Evolutionary conservation across 2,329 filamentous ascomycete species (phyloP), one percentile per base, ranked within the genome.

Genomic region (Beauveria australis): DNA sequence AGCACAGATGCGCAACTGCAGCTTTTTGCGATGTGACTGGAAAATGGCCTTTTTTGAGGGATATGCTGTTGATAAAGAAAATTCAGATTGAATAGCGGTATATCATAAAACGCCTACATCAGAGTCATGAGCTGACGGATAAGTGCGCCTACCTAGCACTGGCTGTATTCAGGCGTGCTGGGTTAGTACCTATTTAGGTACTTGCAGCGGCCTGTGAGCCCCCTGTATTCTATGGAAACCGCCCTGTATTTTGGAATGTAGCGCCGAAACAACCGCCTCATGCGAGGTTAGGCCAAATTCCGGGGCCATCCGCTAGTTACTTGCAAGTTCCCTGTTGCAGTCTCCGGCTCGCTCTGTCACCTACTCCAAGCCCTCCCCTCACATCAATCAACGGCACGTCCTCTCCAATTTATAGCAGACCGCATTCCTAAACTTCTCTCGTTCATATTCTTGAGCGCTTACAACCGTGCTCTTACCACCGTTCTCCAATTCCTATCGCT

Each of bases 301-400:
- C 8, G 19, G 30, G 18, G 54, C 43, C 7, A 37, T 43, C 46
- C 28, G 16, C 22, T 19, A 26, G 1, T 6, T 6, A 22, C 22
- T 22, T 22, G 30, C 52, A 8, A 19, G 18, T 19, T 16, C 37
- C 19, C 47, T 24, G 37, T 59, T 43, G 28, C 48, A 16, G n/a
- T 53, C 33, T 51, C 46, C 33, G 33, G 46, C 19, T 59, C 40
- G 47, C 46, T 18, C 48, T 26, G 37, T 26, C 57, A 47, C 48
- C 49, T 41, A 53, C 41, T 30, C 16, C n/a, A 8, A 28, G 22
- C 24, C n/a, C 47, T 52, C 60, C 54, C 54, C 49, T 62, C 55
- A 62, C 48, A 14, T 33, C 26, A 24, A 24, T 24, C 18, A n/a
- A n/a, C n/a, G n/a, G 49, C 49, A 59, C 54, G 48, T 33, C 40